Evolutionary conservation across 495 filamentous ascomycete genomes (phyloP).

Genomic region (Penicillium maclennaniae): DNA sequence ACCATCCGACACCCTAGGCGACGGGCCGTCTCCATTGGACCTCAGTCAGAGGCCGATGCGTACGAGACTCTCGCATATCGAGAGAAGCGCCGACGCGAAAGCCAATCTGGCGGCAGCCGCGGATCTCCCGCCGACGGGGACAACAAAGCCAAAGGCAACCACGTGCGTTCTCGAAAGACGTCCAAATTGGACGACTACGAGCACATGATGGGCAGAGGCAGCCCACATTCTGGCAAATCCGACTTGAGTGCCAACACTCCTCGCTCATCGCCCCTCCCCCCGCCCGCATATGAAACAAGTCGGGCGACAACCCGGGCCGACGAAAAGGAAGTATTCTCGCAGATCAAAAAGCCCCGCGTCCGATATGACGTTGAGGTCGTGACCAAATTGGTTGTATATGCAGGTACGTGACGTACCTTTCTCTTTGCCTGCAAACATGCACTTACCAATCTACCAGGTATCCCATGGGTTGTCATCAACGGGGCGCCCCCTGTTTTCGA

Average conservation of each 20-base stretch:
- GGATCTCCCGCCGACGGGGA: conserved; percentile 26
- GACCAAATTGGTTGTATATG: conserved; percentile 93
- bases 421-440: neutral
- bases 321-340: conserved; percentile 80
- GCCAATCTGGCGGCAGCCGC: conserved; percentile 41
- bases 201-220: conserved; percentile 64
- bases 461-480: conserved; percentile 33
- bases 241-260: conserved; percentile 18
- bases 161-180: conserved; percentile 21
- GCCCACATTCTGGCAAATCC: conserved; percentile 24
- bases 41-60: conserved; percentile 92
- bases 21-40: conserved; percentile 84
- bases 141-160: conserved; percentile 13
- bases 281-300: conserved; percentile 29
- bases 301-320: conserved; percentile 48
- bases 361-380: conserved; percentile 97
- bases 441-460: conserved; percentile 20
- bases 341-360: conserved; percentile 80
- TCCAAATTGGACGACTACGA: conserved; percentile 60
- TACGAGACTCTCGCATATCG: conserved; percentile 95
- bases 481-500: conserved; percentile 30
- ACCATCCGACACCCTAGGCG: conserved; percentile 75
- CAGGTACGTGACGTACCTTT: conserved; percentile 56
- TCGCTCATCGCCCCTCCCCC: conserved; percentile 27
- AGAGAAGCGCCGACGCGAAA: conserved; percentile 75